A percentile compares a stretch with the other conserved stretches of the same genome.
These are phyloP conservation scores for Pseudonitzschia delicatissima DNA, from an alignment of 108 stramenopile genomes.

Conservation along the genomic window DNA sequence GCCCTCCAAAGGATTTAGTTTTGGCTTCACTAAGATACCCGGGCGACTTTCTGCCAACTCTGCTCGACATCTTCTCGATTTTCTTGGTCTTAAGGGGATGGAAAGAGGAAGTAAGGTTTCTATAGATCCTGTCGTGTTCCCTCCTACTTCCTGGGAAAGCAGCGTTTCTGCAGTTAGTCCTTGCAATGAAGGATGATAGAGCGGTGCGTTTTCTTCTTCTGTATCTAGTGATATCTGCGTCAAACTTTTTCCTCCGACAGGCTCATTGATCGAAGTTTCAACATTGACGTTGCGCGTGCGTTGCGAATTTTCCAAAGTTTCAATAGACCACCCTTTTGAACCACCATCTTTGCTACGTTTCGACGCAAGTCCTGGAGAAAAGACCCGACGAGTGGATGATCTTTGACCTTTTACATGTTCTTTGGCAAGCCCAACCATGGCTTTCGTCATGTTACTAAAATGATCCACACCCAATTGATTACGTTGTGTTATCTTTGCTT, in stretches of 20 bases:
- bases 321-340: conserved; percentile 51
- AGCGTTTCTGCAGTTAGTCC: background rate
- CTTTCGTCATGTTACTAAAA: conserved; percentile 23
- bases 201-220: conserved; percentile 4
- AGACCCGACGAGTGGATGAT: conserved; percentile 6
- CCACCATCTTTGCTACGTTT: conserved; percentile 12
- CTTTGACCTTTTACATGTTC: conserved; percentile 30
- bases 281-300: conserved; percentile 29
- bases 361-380: conserved; percentile 9
- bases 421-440: conserved; percentile 29
- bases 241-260: conserved; percentile 23
- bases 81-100: conserved; percentile 60
- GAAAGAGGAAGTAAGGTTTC: conserved; percentile 55
- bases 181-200: conserved; percentile 10
- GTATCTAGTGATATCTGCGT: conserved; percentile 16
- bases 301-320: conserved; percentile 56
- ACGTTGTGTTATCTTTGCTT: conserved; percentile 2
- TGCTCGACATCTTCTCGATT: conserved; percentile 65
- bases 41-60: conserved; percentile 76
- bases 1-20: conserved; percentile 87
- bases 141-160: background rate
- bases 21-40: conserved; percentile 85
- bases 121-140: background rate
- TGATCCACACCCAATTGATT: conserved; percentile 32
- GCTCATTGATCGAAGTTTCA: conserved; percentile 5